Evolutionary conservation across 805 yeast species (phyloP).

Genomic region (Komagataella kurtzmanii): DNA sequence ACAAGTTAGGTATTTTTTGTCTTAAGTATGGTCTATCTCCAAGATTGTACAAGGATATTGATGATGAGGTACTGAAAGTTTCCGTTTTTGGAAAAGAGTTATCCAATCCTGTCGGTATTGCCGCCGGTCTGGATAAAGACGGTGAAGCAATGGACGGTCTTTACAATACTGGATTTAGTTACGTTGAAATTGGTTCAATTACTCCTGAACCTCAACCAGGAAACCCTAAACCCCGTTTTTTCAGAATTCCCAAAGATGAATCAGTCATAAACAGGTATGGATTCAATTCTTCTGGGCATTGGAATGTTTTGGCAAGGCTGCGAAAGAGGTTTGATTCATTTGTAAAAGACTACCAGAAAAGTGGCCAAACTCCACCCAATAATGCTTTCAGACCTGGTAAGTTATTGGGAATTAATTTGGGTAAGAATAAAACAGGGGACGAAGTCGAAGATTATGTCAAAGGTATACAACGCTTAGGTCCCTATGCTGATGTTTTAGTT

Average conservation of each 20-base stretch:
- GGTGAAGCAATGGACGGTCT: constrained; percentile 84
- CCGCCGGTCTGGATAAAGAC: constrained; percentile 93
- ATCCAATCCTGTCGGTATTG: constrained; percentile 76
- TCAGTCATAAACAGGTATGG: constrained; percentile 95
- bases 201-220: constrained; percentile 93
- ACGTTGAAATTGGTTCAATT: constrained; percentile 86
- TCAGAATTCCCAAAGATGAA: constrained; percentile 70
- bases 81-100: constrained; percentile 51
- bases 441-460: constrained; percentile 74
- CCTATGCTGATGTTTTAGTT: constrained; percentile 79
- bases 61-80: constrained; percentile 39
- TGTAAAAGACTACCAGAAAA: constrained; percentile 6
- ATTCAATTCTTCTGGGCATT: constrained; percentile 85
- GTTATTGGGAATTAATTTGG: constrained; percentile 72
- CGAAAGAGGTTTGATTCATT: constrained; percentile 43
- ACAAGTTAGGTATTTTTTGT: constrained; percentile 54
- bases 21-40: constrained; percentile 65
- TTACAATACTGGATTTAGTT: constrained; percentile 68
- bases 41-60: constrained; percentile 36
- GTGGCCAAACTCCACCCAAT: constrained; percentile 11
- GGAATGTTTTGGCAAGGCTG: constrained; percentile 54
- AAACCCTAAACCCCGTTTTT: constrained; percentile 86
- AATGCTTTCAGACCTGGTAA: constrained; percentile 50
- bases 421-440: constrained; percentile 88
- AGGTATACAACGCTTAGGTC: constrained; percentile 76